A percentile compares a stretch with the other conserved stretches of the same genome.
phyloP scores from a whole-genome alignment of 2,329 filamentous ascomycete genomes.

The Chalara sp. region DNA sequence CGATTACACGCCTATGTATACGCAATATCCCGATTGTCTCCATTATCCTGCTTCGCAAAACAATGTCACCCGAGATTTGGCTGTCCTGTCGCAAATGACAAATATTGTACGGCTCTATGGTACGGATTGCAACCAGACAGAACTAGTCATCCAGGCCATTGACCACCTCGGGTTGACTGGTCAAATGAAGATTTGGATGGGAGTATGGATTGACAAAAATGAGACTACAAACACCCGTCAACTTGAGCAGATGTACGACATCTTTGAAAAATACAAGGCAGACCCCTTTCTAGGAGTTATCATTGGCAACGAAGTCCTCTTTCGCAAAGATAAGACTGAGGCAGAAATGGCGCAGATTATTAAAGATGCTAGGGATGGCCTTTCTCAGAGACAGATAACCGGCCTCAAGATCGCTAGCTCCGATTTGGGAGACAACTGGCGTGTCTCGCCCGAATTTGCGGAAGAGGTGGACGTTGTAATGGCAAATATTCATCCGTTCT shows the following conservation, averaged over 20 bases:
- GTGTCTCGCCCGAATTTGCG: slow-evolving; percentile 53
- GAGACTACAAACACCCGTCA: slow-evolving; percentile 78
- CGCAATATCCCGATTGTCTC: slow-evolving; percentile 82
- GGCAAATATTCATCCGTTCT: slow-evolving; percentile 97
- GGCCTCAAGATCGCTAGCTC: slow-evolving; percentile 76
- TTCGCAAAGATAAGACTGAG: slow-evolving; percentile 68
- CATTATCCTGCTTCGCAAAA: slow-evolving; percentile 78
- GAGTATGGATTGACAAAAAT: slow-evolving; percentile 87
- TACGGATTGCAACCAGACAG: slow-evolving; percentile 94
- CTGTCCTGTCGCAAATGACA: slow-evolving; percentile 83
- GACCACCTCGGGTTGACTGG: slow-evolving; percentile 63
- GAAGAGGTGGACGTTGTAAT: slow-evolving; percentile 77
- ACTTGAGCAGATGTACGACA: slow-evolving; percentile 74
- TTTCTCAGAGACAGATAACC: slow-evolving; percentile 56
- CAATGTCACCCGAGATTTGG: slow-evolving; percentile 87
- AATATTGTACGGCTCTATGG: slow-evolving; percentile 86
- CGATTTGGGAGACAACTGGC: slow-evolving; percentile 85
- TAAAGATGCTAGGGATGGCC: slow-evolving; percentile 60
- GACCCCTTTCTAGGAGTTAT: slow-evolving; percentile 76
- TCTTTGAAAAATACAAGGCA: slow-evolving; percentile 63
- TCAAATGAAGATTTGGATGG: slow-evolving; percentile 82
- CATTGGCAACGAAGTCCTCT: slow-evolving; percentile 72
- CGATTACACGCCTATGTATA: slow-evolving; percentile 89
- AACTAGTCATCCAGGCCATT: slow-evolving; percentile 85
- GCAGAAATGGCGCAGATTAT: slow-evolving; percentile 59